Base-by-base conservation (phyloP, 2,329 filamentous ascomycete species). In the Zymoseptoria crescenta region DNA sequence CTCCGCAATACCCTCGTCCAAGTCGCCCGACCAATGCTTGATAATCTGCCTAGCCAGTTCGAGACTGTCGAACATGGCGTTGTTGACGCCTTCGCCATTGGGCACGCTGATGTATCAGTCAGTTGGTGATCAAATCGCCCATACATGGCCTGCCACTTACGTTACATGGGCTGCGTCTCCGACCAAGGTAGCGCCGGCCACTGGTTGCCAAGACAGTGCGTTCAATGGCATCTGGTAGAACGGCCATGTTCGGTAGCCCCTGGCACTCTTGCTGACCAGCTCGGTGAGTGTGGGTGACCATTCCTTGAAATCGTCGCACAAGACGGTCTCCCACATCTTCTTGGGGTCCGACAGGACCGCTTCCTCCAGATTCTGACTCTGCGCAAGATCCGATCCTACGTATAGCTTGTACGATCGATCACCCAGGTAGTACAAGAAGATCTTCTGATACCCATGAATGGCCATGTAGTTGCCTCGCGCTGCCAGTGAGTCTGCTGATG, bases 91-190 rank as follows among this genome's bases (percentile, higher is more conserved):
- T 59, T 83, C 82, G 4, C 83, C 83, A 62, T 59, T 41, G 0
- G 81, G 80, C 0, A 79, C 78, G 21, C 62, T 65, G 52, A 20
- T 1, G 27, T 7, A 20, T 24, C 16, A 5, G 45, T 60, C 29
- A 56, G 56, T 21, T 41, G 13, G 3, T 28, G 50, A 57, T 30
- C 16, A 29, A 3, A 8, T 27, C 8, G 28, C 19, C 9, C 21
- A 4, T 8, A 45, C 6, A 20, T 8, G 27, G 24, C n/a, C 13
- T 10, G n/a, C 53, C 7, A 30, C 63, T 62, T 59, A 64, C 81
- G 84, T 83, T 21, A 84, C 65, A 68, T 86, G 83, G 7, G 83
- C 83, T 0, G 83, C 80, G 64, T 86, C 83, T 4, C 84, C 84
- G 27, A 85, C 74, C 13, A 84, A 66, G 0, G 83, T 84, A 4